phyloP scores from a whole-genome alignment of 768 basidiomycete species.

The Sutorius australiensis region DNA sequence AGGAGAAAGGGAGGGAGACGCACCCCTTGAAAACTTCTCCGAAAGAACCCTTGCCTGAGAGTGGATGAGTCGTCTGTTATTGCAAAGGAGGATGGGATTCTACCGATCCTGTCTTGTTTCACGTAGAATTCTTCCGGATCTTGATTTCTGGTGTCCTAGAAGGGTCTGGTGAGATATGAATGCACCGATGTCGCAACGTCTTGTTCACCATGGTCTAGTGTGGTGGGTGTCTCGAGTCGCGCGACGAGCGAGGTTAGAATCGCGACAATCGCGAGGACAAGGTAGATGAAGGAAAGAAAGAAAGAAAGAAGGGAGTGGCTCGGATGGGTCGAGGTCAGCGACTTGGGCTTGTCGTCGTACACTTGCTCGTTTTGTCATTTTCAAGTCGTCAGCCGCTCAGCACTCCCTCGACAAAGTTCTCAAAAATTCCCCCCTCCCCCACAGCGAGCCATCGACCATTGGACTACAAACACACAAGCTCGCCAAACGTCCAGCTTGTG shows the following conservation, averaged over 20 bases:
- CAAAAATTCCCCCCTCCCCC: too few species aligned
- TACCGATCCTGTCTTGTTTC: conserved; percentile 95
- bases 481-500: neutral
- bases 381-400: conserved; percentile 27
- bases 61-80: conserved; percentile 17
- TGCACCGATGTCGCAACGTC: neutral
- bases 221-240: conserved; percentile 6
- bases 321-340: conserved; percentile 11
- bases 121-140: conserved; percentile 98
- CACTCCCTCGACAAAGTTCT: conserved; percentile 1
- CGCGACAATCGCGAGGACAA: conserved; percentile 1
- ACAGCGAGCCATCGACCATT: too few species aligned
- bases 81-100: conserved; percentile 19
- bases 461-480: neutral
- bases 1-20: conserved; percentile 20
- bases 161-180: conserved; percentile 7
- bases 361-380: conserved; percentile 29
- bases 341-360: conserved; percentile 8
- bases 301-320: neutral
- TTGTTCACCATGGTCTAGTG: conserved; percentile 20
- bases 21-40: conserved; percentile 99
- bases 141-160: conserved; percentile 62
- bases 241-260: conserved; percentile 14
- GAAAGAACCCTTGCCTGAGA: conserved; percentile 91
- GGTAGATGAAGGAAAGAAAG: conserved; percentile 10